Evolutionary conservation across 768 basidiomycete genomes (phyloP).

Genomic region (Peribolospora baueri): DNA sequence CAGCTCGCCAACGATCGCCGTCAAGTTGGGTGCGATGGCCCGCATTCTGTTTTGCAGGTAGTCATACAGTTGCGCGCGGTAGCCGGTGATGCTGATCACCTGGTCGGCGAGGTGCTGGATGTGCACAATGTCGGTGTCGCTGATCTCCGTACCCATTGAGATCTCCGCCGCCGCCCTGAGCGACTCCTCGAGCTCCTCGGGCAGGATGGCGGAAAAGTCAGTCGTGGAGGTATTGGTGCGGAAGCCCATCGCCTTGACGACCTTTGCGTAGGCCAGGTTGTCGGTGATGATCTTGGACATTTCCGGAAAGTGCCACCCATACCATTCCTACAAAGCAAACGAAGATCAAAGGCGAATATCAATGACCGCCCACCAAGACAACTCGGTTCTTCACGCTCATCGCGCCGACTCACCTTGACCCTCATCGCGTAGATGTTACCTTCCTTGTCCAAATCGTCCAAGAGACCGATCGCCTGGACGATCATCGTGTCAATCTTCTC

Average conservation of each 20-base stretch:
- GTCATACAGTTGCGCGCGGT: slow-evolving; percentile 81
- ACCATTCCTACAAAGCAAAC: slow-evolving; percentile 63
- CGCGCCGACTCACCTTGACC: slow-evolving; percentile 45
- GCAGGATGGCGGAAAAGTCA: slow-evolving; percentile 67
- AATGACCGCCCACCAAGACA: neutral
- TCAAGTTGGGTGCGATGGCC: slow-evolving; percentile 91
- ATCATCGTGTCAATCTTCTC: slow-evolving; percentile 99
- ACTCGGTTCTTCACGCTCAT: neutral
- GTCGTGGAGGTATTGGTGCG: slow-evolving; percentile 76
- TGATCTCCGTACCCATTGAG: slow-evolving; percentile 99
- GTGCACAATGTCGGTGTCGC: slow-evolving; percentile 85
- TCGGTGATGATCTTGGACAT: slow-evolving; percentile 96
- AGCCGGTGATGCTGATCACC: slow-evolving; percentile 84
- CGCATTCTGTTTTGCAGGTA: slow-evolving; percentile 96
- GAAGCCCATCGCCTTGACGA: slow-evolving; percentile 82
- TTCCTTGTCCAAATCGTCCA: slow-evolving; percentile 97
- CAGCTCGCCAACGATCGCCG: slow-evolving; percentile 54
- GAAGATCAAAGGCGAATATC: neutral
- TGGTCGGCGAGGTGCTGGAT: slow-evolving; percentile 94
- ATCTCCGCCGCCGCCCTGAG: slow-evolving; percentile 90
- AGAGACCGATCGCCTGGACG: slow-evolving; percentile 88
- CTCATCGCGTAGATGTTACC: slow-evolving; percentile 99
- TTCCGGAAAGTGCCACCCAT: slow-evolving; percentile 99
- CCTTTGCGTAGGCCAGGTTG: slow-evolving; percentile 90
- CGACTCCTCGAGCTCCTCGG: slow-evolving; percentile 87